Evolutionary conservation across 495 filamentous ascomycete species (phyloP), one percentile per base, ranked within the genome.

Genomic region (Lasiosphaeria hispida): DNA sequence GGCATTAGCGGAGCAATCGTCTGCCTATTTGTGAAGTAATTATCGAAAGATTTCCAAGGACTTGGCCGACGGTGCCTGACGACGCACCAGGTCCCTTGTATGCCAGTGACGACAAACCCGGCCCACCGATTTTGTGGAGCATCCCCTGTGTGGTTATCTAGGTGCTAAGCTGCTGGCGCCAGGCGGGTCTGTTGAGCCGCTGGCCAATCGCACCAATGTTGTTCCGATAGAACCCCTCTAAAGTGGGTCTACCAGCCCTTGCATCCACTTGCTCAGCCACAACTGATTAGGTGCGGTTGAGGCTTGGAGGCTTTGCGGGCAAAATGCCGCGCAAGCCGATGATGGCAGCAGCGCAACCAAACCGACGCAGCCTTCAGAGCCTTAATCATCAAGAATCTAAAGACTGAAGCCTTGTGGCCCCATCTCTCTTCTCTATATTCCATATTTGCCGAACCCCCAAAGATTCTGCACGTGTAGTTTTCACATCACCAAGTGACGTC

Each of bases 201-300:
- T 15, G 30, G n/a, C 50, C 50, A 53, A 41, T 53, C 50, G 50
- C 18, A 38, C 30, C 15, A 53, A 23, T 53, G 15, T 41, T 53
- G 14, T 17, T 53, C 50, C 50, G 50, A 10, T 14, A 3, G 9
- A 2, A 5, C 13, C n/a, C 3, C 34, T 13, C 2, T 3, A 34
- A 8, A 36, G 3, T 14, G 2, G 30, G 34, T 33, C 8, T 13
- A n/a, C 10, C 0, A 41, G 9, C 4, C 39, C 14, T 13, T 13
- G 2, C 39, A 41, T 5, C 5, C 14, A n/a, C 19, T 36, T 50
- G 34, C 19, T 36, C 5, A 53, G 36, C 43, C 43, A 47, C 43
- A 47, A 8, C 43, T 14, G 17, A 47, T 47, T 13, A 47, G 43
- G n/a, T 17, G n/a, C 1, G 5, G 23, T 5, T 30, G 23, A 30